Evolutionary conservation across 2,329 filamentous ascomycete genomes (phyloP), one percentile per base, ranked within the genome.

Genomic region (Thermomyces lanuginosus): DNA sequence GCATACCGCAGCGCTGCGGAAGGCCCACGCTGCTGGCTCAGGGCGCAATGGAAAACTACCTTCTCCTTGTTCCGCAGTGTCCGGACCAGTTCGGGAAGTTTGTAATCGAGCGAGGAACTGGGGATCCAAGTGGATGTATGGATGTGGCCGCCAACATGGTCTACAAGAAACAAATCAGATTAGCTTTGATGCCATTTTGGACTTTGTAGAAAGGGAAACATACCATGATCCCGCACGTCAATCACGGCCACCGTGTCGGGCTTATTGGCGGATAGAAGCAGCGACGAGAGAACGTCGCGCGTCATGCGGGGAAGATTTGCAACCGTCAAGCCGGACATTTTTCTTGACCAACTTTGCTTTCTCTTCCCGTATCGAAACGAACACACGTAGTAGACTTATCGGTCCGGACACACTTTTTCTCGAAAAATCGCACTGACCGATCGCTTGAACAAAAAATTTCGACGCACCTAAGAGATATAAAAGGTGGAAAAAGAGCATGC

Each of bases 71-170:
- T 72, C 37, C 71, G 61, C 24, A 93, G 66, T 22, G 67, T 72
- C 30, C 81, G 72, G 8, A 92, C 64, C n/a, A 98, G 69, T 36
- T 83, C 80, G 0, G 84, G 78, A 51, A 89, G 70, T 39, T 66
- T 71, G 46, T 69, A 68, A 42, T 92, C 80, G 25, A 95, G 67
- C 10, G 71, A 69, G 23, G 56, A 57, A 26, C 69, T 77, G 0
- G 89, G 83, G 8, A 81, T 65, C 62, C 92, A 80, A 27, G 66
- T 69, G 17, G 75, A 78, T 32, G 72, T 70, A 33, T 64, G 64
- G 54, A 95, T 93, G 56, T 93, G 84, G 16, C 86, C 86, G 39
- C 86, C 86, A 24, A 93, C 66, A 54, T 89, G 74, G 55, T 95
- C 86, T 82, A 38, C 5, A 13, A 19, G 26, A 12, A 21, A 19